A percentile compares a stretch with the other conserved stretches of the same genome.
Evolutionary conservation across 331 rosid species (phyloP).

Genomic region (Malus hybrid): DNA sequence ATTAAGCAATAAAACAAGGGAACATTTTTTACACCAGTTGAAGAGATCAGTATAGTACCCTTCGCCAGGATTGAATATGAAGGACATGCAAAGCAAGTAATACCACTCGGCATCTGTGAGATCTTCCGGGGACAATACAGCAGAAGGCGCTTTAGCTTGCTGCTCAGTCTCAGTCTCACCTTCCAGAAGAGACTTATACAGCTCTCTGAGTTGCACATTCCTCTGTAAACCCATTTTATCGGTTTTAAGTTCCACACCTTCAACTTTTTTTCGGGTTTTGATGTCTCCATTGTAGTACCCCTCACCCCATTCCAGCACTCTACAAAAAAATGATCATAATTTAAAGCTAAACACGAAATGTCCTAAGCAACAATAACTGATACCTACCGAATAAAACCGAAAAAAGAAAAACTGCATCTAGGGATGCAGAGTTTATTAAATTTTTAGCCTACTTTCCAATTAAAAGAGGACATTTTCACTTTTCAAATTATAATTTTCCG

Average conservation of each 20-base stretch:
- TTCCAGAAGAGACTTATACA: constrained; percentile 58
- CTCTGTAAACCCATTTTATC: constrained; percentile 63
- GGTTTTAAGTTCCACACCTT: constrained; percentile 42
- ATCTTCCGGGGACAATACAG: constrained; percentile 73
- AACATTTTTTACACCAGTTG: not conserved
- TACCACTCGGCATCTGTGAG: constrained; percentile 92
- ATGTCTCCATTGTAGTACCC: constrained; percentile 87
- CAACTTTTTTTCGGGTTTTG: constrained; percentile 71
- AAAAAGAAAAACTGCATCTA: not conserved
- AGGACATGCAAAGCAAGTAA: constrained; percentile 95
- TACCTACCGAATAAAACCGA: not conserved
- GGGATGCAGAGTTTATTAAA: not conserved
- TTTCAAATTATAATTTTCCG: not conserved
- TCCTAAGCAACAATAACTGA: not conserved
- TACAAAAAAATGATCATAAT: constrained; percentile 23
- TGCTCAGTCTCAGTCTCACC: constrained; percentile 55
- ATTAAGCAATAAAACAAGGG: not conserved
- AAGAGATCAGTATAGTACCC: constrained; percentile 34
- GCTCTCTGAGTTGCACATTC: constrained; percentile 77
- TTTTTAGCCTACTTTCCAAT: not conserved
- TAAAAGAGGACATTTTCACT: not conserved
- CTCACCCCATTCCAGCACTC: constrained; percentile 77
- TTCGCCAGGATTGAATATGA: constrained; percentile 51
- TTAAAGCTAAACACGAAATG: not conserved
- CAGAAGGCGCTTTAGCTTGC: constrained; percentile 51